phyloP scores from a whole-genome alignment of 805 yeast genomes.

The Allodekkera sacchari region DNA sequence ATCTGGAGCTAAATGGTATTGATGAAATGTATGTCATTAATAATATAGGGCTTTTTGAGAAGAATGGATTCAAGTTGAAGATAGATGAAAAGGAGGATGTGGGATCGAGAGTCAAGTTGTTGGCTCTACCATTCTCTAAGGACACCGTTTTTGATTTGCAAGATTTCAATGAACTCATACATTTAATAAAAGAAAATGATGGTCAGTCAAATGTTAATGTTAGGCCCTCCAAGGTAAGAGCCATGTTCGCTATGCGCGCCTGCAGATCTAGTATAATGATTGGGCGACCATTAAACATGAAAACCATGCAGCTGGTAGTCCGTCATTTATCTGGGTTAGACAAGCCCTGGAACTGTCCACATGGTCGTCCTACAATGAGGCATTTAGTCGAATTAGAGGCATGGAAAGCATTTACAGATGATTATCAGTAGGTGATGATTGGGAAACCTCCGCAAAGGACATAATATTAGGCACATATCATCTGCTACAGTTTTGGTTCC shows the following conservation, averaged over 20 bases:
- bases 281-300: conserved; percentile 56
- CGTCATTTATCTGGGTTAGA: conserved; percentile 59
- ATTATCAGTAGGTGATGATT: conserved; percentile 23
- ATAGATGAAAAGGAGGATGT: conserved; percentile 43
- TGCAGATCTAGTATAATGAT: conserved; percentile 93
- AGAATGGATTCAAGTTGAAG: conserved; percentile 68
- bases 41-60: conserved; percentile 44
- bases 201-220: conserved; percentile 29
- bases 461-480: no score
- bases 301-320: conserved; percentile 64
- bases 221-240: conserved; percentile 69
- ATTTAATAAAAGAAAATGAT: conserved; percentile 50
- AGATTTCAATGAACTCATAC: conserved; percentile 74
- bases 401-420: conserved; percentile 37
- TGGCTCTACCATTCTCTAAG: conserved; percentile 68
- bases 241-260: conserved; percentile 91
- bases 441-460: no score
- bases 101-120: conserved; percentile 47
- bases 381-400: conserved; percentile 61
- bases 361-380: conserved; percentile 95
- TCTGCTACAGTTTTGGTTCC: no score
- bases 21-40: conserved; percentile 72
- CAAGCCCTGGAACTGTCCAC: conserved; percentile 97
- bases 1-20: conserved; percentile 58
- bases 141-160: conserved; percentile 53